Base-by-base conservation (phyloP, 345 rosid genomes). In the Rubroshorea leprosula region DNA sequence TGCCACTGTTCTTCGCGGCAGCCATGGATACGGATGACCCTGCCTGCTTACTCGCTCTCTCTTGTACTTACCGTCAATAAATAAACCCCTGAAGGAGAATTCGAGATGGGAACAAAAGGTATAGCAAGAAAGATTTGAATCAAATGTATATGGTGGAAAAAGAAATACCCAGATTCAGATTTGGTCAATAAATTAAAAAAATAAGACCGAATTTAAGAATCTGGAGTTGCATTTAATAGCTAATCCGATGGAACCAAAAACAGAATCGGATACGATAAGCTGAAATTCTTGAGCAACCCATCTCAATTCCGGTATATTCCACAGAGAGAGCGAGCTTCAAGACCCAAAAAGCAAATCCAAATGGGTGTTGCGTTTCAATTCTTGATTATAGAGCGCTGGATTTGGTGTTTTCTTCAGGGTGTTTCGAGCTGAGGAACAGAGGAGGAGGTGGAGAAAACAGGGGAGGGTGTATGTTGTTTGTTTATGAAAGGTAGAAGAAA, bases 181-280 rank as follows among this genome's bases (percentile, higher is more conserved):
- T 46, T 21, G 55, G 69, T 71, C 65, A 58, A 63, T 58, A 55
- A 54, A 67, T 53, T 50, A 38, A 66, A 64, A 62, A 20, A 26
- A 56, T 8, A 27, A 52, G 57, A 51, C 24, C 49, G 47, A 65
- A 60, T 49, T 49, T 41, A 20, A 53, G 78, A 75, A 73, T 79
- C 67, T 63, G 31, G 44, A 15, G 9, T 0, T 38, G 24, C 62
- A 76, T 62, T 64, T 64, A 41, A 72, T 57, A 56, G 45, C 49
- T 58, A 58, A 74, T 68, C 80, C 75, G 63, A 76, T 65, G 49
- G 70, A 64, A 48, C 22, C n/a, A 60, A 69, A 71, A 64, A 74
- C 63, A 71, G 79, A 72, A 79, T 75, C 83, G 59, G 83, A 79
- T 79, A 9, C 83, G 50, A 61, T 18, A 41, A 64, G 31, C 24